Percentiles rank a stretch among this genome's conserved stretches.
Evolutionary conservation across 2,329 filamentous ascomycete genomes (phyloP).

Genomic region (Talaromyces sp.): DNA sequence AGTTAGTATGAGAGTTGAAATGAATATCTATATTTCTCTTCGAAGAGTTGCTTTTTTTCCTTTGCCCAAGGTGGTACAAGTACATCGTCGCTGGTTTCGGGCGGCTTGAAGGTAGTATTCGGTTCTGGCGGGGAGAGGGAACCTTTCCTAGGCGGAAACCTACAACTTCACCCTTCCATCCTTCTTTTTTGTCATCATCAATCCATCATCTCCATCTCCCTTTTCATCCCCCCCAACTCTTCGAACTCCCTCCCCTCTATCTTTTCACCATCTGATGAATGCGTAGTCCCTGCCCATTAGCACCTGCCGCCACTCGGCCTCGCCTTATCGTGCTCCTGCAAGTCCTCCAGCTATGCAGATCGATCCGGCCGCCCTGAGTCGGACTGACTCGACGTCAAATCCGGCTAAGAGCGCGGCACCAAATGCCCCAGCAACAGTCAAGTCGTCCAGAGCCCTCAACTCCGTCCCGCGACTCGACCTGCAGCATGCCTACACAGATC

Average conservation of each 20-base stretch:
- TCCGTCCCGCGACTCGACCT: conserved; percentile 64
- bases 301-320: conserved; percentile 44
- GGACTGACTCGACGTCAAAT: conserved; percentile 42
- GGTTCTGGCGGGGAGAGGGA: conserved; percentile 30
- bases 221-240: conserved; percentile 8
- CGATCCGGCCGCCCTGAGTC: conserved; percentile 49
- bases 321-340: conserved; percentile 40
- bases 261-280: conserved; percentile 39
- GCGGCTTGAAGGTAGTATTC: conserved; percentile 14
- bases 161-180: conserved; percentile 32
- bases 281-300: conserved; percentile 35
- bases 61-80: background rate
- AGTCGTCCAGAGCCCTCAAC: conserved; percentile 53
- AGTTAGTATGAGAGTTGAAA: conserved; percentile 52
- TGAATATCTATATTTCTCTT: no score
- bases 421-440: conserved; percentile 41
- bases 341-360: conserved; percentile 47
- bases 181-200: conserved; percentile 28
- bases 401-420: conserved; percentile 35
- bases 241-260: conserved; percentile 19
- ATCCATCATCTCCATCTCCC: conserved; percentile 17
- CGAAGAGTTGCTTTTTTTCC: no score
- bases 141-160: conserved; percentile 23
- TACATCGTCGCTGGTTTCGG: conserved; percentile 12
- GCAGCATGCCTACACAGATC: conserved; percentile 63